phyloP scores from a whole-genome alignment of 2,329 filamentous ascomycete species.

The Hypoxylon sp. region DNA sequence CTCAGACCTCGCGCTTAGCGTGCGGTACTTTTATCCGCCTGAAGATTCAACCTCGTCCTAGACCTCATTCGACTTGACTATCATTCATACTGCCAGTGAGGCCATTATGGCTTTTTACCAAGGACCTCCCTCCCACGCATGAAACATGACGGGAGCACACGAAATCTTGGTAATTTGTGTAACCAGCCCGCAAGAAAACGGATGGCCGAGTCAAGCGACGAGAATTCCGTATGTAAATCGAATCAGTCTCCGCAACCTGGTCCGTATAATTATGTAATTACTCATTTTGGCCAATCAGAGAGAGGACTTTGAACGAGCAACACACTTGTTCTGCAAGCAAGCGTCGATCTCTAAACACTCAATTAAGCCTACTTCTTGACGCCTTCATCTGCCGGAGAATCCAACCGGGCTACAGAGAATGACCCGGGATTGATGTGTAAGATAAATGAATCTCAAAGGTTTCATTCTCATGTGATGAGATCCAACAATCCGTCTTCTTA shows the following conservation, averaged over 20 bases:
- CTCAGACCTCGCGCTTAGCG: constrained; percentile 28
- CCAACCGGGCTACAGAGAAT: constrained; percentile 8
- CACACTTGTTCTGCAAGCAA: constrained; percentile 20
- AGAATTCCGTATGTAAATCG: constrained; percentile 4
- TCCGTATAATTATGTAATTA: constrained; percentile 32
- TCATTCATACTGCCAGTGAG: constrained; percentile 16
- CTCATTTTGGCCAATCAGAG: constrained; percentile 20
- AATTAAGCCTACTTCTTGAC: constrained; percentile 10
- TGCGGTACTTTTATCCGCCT: constrained; percentile 28
- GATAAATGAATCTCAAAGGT: background rate
- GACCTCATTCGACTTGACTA: constrained; percentile 27
- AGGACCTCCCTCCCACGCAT: constrained; percentile 31
- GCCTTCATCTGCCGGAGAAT: constrained; percentile 11
- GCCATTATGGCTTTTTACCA: constrained; percentile 26
- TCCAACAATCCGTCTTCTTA: constrained; percentile 17
- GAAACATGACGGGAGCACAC: constrained; percentile 40
- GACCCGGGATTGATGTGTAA: constrained; percentile 20
- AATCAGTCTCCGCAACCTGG: constrained; percentile 15
- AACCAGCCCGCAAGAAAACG: constrained; percentile 15
- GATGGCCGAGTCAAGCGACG: constrained; percentile 6
- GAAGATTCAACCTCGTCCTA: constrained; percentile 31
- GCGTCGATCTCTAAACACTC: constrained; percentile 15
- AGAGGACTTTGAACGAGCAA: constrained; percentile 2
- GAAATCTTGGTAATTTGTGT: constrained; percentile 27
- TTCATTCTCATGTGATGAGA: constrained; percentile 16